phyloP scores from a whole-genome alignment of 2,329 filamentous ascomycete species.

The Aspergillus persii region DNA sequence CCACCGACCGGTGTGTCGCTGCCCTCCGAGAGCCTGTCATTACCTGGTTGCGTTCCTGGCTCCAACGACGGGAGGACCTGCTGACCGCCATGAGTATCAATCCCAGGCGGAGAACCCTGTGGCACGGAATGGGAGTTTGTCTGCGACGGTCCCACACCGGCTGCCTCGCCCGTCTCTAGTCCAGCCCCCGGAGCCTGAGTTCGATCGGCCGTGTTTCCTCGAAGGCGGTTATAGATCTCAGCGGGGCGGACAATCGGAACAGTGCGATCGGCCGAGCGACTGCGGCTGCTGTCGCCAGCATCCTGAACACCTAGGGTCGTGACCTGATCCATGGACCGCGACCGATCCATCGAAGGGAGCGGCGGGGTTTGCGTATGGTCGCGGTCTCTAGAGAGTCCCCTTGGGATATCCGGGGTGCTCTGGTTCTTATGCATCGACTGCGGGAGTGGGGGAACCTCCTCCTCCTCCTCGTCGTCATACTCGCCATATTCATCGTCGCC shows the following conservation, averaged over 20 bases:
- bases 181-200: constrained; percentile 57
- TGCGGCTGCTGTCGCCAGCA: constrained; percentile 24
- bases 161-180: constrained; percentile 56
- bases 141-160: constrained; percentile 15
- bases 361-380: constrained; percentile 11
- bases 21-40: neutral
- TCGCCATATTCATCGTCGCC: constrained; percentile 65
- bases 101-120: neutral
- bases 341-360: constrained; percentile 32
- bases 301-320: constrained; percentile 14
- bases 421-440: constrained; percentile 26
- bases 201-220: constrained; percentile 58
- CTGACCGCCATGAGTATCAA: constrained; percentile 1
- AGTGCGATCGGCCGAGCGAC: constrained; percentile 17
- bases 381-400: constrained; percentile 5
- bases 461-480: constrained; percentile 61
- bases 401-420: constrained; percentile 22
- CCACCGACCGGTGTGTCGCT: neutral
- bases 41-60: neutral
- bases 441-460: constrained; percentile 42
- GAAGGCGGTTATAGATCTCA: constrained; percentile 72
- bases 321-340: constrained; percentile 40
- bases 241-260: constrained; percentile 68
- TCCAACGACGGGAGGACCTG: constrained; percentile 2
- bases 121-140: constrained; percentile 1